Evolutionary conservation across 352 stramenopile genomes (phyloP).

Genomic region (Globisporangium middletonii): DNA sequence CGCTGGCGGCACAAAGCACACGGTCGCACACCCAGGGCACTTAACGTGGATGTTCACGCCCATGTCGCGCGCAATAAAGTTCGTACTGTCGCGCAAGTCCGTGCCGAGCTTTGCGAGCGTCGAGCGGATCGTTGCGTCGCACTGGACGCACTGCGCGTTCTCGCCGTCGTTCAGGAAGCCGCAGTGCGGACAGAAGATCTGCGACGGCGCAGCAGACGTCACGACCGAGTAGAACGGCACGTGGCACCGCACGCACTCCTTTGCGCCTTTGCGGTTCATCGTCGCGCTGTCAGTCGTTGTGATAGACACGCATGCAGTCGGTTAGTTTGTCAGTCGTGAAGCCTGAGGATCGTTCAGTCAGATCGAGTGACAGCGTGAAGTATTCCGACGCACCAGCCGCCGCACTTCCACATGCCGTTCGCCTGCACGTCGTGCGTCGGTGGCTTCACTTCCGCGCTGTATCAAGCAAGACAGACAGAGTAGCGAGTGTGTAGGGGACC

Average conservation of each 20-base stretch:
- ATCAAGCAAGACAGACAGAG: not conserved
- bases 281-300: conserved; percentile 22
- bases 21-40: conserved; percentile 65
- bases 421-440: conserved; percentile 60
- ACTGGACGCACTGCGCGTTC: conserved; percentile 65
- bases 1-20: conserved; percentile 70
- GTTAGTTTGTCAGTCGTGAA: not conserved
- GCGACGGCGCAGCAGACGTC: conserved; percentile 54
- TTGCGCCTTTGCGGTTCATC: conserved; percentile 52
- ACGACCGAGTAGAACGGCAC: conserved; percentile 60
- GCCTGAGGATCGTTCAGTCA: not conserved
- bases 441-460: conserved; percentile 51
- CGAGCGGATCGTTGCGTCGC: conserved; percentile 68
- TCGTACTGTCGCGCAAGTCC: conserved; percentile 72
- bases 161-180: conserved; percentile 69
- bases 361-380: not conserved
- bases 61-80: conserved; percentile 74
- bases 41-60: conserved; percentile 82
- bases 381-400: conserved; percentile 37
- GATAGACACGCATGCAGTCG: not conserved
- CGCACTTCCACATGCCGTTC: conserved; percentile 70
- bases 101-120: conserved; percentile 68
- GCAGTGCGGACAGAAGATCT: conserved; percentile 76
- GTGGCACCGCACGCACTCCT: conserved; percentile 54
- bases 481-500: not conserved